Evolutionary conservation across 2,329 filamentous ascomycete species (phyloP).

Genomic region (Juglanconis sp.): DNA sequence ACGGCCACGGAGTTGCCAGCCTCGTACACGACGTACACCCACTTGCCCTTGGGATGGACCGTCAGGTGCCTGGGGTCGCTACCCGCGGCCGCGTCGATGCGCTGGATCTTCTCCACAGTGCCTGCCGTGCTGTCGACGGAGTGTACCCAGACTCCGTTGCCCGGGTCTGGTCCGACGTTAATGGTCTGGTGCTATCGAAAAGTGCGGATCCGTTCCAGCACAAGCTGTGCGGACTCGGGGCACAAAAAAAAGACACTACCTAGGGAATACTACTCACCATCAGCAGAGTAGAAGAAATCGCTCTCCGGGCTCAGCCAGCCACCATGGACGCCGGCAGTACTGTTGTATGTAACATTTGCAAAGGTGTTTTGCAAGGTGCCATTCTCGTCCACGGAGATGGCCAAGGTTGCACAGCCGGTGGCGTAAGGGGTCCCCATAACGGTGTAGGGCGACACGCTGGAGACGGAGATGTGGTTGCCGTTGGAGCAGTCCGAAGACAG

Average conservation of each 20-base stretch:
- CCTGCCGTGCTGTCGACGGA: constrained; percentile 22
- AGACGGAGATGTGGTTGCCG: constrained; percentile 19
- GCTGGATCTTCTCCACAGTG: constrained; percentile 20
- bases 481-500: constrained; percentile 18
- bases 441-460: constrained; percentile 19
- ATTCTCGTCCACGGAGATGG: constrained; percentile 23
- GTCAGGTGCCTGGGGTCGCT: constrained; percentile 27
- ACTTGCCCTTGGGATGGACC: constrained; percentile 27
- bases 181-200: not conserved
- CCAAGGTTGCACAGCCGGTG: constrained; percentile 20
- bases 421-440: constrained; percentile 24
- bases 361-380: constrained; percentile 19
- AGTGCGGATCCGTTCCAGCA: too few relatives aligned
- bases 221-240: not conserved
- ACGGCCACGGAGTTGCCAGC: constrained; percentile 23
- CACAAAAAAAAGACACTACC: not conserved
- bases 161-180: constrained; percentile 18
- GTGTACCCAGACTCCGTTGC: constrained; percentile 30
- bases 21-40: constrained; percentile 28
- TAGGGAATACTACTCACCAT: constrained; percentile 12
- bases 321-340: constrained; percentile 26
- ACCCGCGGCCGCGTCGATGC: constrained; percentile 19
- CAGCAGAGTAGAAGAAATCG: constrained; percentile 29
- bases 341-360: constrained; percentile 21
- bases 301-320: constrained; percentile 21